Evolutionary conservation across 208 protist genomes (phyloP).

Genomic region (Trypanosoma cruzi): DNA sequence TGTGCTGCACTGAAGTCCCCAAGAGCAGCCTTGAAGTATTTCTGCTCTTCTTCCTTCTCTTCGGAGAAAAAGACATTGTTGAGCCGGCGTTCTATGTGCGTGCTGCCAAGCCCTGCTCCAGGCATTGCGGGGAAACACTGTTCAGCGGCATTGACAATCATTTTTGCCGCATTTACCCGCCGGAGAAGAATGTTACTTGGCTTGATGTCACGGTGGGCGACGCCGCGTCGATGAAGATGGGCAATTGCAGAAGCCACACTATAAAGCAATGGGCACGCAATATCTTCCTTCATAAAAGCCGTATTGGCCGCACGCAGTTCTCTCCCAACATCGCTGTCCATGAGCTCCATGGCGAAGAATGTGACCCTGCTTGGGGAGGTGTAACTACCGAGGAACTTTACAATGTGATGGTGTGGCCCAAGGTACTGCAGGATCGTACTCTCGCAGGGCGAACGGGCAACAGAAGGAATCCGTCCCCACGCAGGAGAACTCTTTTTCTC

Average conservation of each 20-base stretch:
- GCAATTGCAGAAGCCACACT: conserved; percentile 53
- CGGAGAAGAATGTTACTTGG: conserved; percentile 84
- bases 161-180: conserved; percentile 1
- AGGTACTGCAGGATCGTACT: conserved; percentile 47
- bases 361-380: conserved; percentile 38
- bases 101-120: neutral
- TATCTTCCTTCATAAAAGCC: conserved; percentile 42
- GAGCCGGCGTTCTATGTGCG: conserved; percentile 3
- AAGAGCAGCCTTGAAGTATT: conserved; percentile 46
- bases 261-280: conserved; percentile 42
- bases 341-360: conserved; percentile 79
- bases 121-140: neutral
- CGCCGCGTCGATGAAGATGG: conserved; percentile 55
- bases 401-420: conserved; percentile 71
- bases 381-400: conserved; percentile 54
- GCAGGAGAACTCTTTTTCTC: neutral
- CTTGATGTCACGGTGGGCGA: conserved; percentile 84
- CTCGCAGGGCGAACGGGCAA: conserved; percentile 28
- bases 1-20: conserved; percentile 82
- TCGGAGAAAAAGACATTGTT: neutral
- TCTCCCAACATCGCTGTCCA: conserved; percentile 74
- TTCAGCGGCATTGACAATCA: neutral
- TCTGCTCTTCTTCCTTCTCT: neutral
- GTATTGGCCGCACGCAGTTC: conserved; percentile 58
- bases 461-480: neutral